Percentiles rank a stretch among this genome's conserved stretches.
phyloP scores from a whole-genome alignment of 2,329 filamentous ascomycete genomes.

The Leptographium radiaticola region DNA sequence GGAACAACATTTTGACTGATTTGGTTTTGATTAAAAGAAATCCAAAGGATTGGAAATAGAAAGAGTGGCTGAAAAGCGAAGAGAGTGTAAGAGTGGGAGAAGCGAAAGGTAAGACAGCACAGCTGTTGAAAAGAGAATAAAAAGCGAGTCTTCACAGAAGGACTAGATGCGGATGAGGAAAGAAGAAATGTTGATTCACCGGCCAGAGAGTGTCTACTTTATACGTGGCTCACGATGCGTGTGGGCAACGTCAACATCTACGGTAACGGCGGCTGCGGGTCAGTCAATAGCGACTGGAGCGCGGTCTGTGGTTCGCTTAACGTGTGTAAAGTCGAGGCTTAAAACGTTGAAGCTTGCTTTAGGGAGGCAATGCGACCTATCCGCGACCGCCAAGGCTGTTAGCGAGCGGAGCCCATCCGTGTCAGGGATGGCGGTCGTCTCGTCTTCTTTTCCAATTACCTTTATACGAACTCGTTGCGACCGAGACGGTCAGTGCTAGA shows the following conservation, averaged over 20 bases:
- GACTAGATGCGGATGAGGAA: slow-evolving; percentile 1
- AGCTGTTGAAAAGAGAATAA: slow-evolving; percentile 8
- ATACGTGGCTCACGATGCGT: not conserved
- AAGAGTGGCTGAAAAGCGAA: not conserved
- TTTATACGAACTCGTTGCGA: too few relatives aligned
- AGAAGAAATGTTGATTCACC: not conserved
- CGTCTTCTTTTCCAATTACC: too few relatives aligned
- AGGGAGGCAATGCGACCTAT: slow-evolving; percentile 1
- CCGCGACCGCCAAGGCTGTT: slow-evolving; percentile 8
- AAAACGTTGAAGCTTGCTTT: not conserved
- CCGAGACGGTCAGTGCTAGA: too few relatives aligned
- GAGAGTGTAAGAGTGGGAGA: not conserved
- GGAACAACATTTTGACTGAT: slow-evolving; percentile 21
- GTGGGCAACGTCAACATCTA: not conserved
- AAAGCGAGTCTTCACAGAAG: slow-evolving; percentile 10
- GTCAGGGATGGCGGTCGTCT: too few relatives aligned
- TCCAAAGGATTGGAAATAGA: not conserved
- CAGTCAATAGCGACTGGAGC: too few relatives aligned
- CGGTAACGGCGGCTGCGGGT: not conserved
- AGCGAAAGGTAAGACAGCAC: slow-evolving; percentile 8
- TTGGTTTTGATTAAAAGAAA: not conserved
- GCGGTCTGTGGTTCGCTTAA: too few relatives aligned
- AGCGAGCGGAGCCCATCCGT: not conserved
- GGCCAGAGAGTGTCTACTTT: not conserved
- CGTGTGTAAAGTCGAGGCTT: not conserved